Evolutionary conservation across 2,329 filamentous ascomycete species (phyloP).

Genomic region (Pleoardoris graminearum): DNA sequence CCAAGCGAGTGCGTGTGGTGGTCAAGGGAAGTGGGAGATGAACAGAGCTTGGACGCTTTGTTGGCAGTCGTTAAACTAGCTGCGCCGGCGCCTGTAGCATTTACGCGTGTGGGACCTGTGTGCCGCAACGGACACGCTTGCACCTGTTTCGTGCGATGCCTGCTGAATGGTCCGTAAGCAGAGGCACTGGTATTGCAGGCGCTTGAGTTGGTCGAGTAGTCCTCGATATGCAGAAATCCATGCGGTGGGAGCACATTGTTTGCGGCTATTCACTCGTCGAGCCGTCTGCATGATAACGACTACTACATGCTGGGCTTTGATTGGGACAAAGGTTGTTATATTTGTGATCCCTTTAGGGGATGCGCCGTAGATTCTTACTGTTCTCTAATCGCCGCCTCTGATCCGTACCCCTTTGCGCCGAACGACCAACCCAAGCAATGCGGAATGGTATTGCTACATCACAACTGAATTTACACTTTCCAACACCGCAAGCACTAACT

Average conservation of each 20-base stretch:
- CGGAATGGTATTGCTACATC: slow-evolving; percentile 5
- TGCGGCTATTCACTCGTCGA: slow-evolving; percentile 11
- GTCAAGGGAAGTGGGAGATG: slow-evolving; percentile 24
- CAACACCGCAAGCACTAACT: slow-evolving; percentile 59
- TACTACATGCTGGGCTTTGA: neutral
- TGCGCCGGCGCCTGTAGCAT: slow-evolving; percentile 21
- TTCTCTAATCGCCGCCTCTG: neutral
- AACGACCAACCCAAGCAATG: neutral
- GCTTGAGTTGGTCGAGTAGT: slow-evolving; percentile 19
- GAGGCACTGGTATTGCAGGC: slow-evolving; percentile 22
- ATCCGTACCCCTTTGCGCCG: neutral
- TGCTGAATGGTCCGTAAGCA: slow-evolving; percentile 25
- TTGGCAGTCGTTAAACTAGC: slow-evolving; percentile 15
- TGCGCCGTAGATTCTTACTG: neutral
- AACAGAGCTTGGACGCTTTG: slow-evolving; percentile 31
- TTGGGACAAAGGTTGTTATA: neutral
- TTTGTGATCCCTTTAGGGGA: no score
- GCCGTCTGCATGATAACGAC: slow-evolving; percentile 22
- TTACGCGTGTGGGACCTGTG: slow-evolving; percentile 23
- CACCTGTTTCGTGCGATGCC: slow-evolving; percentile 19
- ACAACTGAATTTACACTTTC: slow-evolving; percentile 13
- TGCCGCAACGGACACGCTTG: slow-evolving; percentile 24
- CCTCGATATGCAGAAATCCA: neutral
- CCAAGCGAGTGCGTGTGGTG: slow-evolving; percentile 18
- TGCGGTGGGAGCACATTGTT: slow-evolving; percentile 2